Evolutionary conservation across 768 basidiomycete genomes (phyloP).

Genomic region (Lactarius deliciosus): DNA sequence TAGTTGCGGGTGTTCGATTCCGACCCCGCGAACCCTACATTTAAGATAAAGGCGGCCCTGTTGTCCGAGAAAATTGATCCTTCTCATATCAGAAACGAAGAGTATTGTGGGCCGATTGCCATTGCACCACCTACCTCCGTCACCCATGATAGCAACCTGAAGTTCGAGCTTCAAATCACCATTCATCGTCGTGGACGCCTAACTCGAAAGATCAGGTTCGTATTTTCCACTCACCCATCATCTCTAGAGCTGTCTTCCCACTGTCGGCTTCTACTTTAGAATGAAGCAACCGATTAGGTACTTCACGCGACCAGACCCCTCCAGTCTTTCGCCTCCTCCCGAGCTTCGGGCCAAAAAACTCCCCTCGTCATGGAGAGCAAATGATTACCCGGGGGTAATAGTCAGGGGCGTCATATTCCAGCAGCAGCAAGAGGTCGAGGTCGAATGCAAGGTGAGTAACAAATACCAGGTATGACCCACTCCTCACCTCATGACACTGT

Average conservation of each 20-base stretch:
- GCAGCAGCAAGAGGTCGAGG: conserved; percentile 9
- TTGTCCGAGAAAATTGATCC: conserved; percentile 1
- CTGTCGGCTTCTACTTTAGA: not conserved
- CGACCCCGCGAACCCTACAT: not conserved
- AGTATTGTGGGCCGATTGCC: conserved; percentile 12
- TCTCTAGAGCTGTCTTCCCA: conserved; percentile 1
- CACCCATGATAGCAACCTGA: not conserved
- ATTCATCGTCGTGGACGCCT: conserved; percentile 13
- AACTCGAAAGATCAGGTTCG: conserved; percentile 14
- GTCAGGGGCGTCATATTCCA: conserved; percentile 18
- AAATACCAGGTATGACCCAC: not conserved
- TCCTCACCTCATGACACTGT: not conserved
- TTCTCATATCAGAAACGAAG: not conserved
- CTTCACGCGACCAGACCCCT: not conserved
- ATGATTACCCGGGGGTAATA: conserved; percentile 9
- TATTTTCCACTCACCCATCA: not conserved
- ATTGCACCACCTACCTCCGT: not conserved
- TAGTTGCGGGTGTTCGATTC: conserved; percentile 13
- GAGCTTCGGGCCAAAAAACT: no score
- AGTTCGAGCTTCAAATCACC: conserved; percentile 17
- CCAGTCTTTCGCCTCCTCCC: not conserved
- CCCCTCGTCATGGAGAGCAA: conserved; percentile 8
- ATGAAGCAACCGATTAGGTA: conserved; percentile 4
- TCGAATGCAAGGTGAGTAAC: conserved; percentile 22
- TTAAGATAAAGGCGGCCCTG: conserved; percentile 4